Evolutionary conservation across 805 yeast genomes (phyloP).

Genomic region (Starmerella tilneyi): DNA sequence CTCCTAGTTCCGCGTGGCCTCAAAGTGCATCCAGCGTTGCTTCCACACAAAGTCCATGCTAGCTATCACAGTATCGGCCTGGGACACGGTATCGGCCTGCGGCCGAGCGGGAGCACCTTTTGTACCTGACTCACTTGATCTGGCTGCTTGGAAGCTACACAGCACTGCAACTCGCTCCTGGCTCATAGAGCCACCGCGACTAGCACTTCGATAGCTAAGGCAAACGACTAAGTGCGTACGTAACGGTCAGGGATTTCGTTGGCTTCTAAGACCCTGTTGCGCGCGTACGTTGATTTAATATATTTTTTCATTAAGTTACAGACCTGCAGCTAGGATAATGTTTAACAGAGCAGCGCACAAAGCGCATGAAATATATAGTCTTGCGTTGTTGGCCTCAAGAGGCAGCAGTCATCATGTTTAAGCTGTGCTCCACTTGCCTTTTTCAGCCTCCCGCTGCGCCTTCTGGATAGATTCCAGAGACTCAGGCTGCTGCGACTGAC

Average conservation of each 20-base stretch:
- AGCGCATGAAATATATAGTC: neutral
- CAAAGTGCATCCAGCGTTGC: constrained; percentile 13
- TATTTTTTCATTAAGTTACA: neutral
- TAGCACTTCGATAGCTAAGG: neutral
- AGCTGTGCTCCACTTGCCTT: constrained; percentile 17
- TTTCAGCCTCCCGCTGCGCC: constrained; percentile 20
- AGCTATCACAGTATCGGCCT: constrained; percentile 4
- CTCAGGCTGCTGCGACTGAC: constrained; percentile 11
- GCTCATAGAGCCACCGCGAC: too few relatives aligned
- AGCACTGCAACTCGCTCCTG: neutral
- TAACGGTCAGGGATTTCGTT: neutral
- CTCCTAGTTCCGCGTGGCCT: neutral
- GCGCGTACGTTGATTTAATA: neutral
- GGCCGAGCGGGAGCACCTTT: too few relatives aligned
- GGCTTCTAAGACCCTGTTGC: neutral
- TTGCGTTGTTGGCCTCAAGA: too few relatives aligned
- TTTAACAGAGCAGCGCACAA: neutral
- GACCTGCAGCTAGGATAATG: neutral
- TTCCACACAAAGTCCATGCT: constrained; percentile 14
- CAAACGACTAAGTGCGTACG: too few relatives aligned
- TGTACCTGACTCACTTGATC: too few relatives aligned
- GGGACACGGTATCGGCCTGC: neutral
- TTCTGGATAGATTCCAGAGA: constrained; percentile 19
- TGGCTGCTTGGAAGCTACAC: neutral
- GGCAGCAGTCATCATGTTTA: too few relatives aligned